These are phyloP conservation scores for Zymoseptoria brevis DNA, from an alignment of 2,329 filamentous ascomycete species.

Conservation along the genomic window DNA sequence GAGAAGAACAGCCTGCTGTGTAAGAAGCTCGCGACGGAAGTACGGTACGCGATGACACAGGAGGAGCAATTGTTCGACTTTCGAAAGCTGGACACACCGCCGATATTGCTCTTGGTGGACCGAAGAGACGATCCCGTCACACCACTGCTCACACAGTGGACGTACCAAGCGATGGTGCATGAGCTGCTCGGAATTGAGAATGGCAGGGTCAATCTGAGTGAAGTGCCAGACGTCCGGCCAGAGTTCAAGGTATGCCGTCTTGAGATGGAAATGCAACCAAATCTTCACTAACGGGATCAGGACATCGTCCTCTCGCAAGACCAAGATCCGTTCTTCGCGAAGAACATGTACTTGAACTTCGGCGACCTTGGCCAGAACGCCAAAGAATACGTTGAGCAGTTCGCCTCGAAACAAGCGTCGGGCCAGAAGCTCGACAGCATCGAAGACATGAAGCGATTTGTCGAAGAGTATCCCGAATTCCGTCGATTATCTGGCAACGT, in stretches of 20 bases:
- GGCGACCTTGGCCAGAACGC: slow-evolving; percentile 92
- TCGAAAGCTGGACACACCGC: slow-evolving; percentile 85
- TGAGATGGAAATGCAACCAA: background rate
- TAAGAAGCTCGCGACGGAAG: slow-evolving; percentile 87
- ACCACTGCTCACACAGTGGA: slow-evolving; percentile 93
- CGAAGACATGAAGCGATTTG: slow-evolving; percentile 96
- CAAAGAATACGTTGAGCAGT: slow-evolving; percentile 98
- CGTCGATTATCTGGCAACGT: slow-evolving; percentile 95
- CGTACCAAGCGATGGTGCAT: slow-evolving; percentile 99
- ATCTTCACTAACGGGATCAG: slow-evolving; percentile 21
- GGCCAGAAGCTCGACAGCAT: slow-evolving; percentile 96
- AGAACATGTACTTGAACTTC: slow-evolving; percentile 99
- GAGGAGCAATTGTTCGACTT: slow-evolving; percentile 97
- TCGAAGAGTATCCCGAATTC: slow-evolving; percentile 98
- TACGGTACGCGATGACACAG: slow-evolving; percentile 86
- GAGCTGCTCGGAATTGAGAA: slow-evolving; percentile 90
- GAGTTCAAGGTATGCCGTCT: slow-evolving; percentile 23
- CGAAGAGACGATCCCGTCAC: slow-evolving; percentile 91
- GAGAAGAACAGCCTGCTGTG: slow-evolving; percentile 83
- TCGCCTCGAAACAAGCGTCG: slow-evolving; percentile 94
- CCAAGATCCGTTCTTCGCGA: slow-evolving; percentile 97
- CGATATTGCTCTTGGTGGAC: slow-evolving; percentile 83
- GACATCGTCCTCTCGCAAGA: slow-evolving; percentile 95
- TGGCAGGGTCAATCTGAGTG: slow-evolving; percentile 80
- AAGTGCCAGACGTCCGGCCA: slow-evolving; percentile 33